phyloP scores from a whole-genome alignment of 371 early-diverging fungal species.

The Mucor saturninus region DNA sequence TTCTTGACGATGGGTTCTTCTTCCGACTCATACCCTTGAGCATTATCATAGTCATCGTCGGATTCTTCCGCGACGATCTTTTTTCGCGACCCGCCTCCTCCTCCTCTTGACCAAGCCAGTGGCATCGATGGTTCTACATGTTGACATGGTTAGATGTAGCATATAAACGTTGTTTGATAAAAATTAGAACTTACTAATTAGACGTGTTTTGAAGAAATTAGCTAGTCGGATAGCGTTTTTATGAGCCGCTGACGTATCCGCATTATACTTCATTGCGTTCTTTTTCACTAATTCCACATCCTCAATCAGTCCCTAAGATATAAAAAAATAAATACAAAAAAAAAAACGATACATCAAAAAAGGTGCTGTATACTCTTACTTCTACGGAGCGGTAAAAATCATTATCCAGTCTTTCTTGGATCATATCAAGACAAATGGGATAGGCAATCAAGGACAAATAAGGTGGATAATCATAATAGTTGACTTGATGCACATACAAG shows the following conservation, averaged over 20 bases:
- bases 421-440: conserved; percentile 70
- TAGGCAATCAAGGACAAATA: conserved; percentile 72
- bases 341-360: background rate
- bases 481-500: conserved; percentile 71
- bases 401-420: conserved; percentile 59
- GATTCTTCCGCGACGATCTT: conserved; percentile 34
- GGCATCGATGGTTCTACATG: conserved; percentile 51
- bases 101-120: conserved; percentile 36
- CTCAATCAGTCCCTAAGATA: conserved; percentile 59
- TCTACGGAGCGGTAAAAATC: conserved; percentile 67
- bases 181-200: conserved; percentile 41
- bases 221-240: conserved; percentile 63
- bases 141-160: background rate
- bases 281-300: conserved; percentile 70
- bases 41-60: conserved; percentile 56
- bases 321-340: background rate
- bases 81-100: conserved; percentile 28
- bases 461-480: conserved; percentile 66
- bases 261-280: conserved; percentile 73
- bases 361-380: background rate
- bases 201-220: conserved; percentile 59
- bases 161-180: background rate
- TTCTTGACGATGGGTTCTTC: conserved; percentile 29
- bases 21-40: conserved; percentile 29
- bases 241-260: conserved; percentile 62